These are phyloP conservation scores for Colletotrichum sp. DNA, from an alignment of 2,329 filamentous ascomycete species.

Conservation along the genomic window DNA sequence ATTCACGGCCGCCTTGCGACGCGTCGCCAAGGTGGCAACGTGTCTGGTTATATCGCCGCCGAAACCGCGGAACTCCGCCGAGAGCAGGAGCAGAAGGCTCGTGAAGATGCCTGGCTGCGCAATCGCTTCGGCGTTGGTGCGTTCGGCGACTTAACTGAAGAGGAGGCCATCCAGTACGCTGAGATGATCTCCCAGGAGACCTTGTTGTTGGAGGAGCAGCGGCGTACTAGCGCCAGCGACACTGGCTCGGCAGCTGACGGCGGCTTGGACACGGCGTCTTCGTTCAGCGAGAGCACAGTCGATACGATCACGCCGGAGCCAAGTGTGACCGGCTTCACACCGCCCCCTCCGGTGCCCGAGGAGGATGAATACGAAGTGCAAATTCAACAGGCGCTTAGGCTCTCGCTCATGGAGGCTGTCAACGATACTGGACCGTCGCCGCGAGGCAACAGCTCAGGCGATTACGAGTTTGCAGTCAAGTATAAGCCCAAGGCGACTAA, in stretches of 20 bases:
- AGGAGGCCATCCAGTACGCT: conserved; percentile 69
- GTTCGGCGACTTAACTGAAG: conserved; percentile 69
- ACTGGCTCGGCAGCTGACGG: conserved; percentile 55
- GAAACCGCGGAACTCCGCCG: conserved; percentile 81
- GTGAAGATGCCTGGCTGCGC: conserved; percentile 73
- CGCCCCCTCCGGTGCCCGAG: conserved; percentile 36
- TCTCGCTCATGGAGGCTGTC: conserved; percentile 63
- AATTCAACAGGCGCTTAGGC: conserved; percentile 66
- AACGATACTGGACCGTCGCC: conserved; percentile 53
- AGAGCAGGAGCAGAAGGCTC: conserved; percentile 70
- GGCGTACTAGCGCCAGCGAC: conserved; percentile 55
- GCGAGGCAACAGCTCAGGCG: conserved; percentile 48
- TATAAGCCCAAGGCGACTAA: conserved; percentile 48
- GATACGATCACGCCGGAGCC: conserved; percentile 62
- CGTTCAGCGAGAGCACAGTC: conserved; percentile 43
- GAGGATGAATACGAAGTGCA: conserved; percentile 63
- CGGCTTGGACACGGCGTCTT: conserved; percentile 48
- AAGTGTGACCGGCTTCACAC: conserved; percentile 49
- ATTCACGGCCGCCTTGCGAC: conserved; percentile 55
- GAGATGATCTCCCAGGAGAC: conserved; percentile 71
- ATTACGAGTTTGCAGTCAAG: conserved; percentile 57
- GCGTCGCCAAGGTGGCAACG: conserved; percentile 66
- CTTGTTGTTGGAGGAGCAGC: conserved; percentile 61
- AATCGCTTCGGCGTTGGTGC: conserved; percentile 82
- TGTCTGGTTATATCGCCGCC: conserved; percentile 85